Evolutionary conservation across 805 yeast genomes (phyloP).

Genomic region (Barnettozyma californica): DNA sequence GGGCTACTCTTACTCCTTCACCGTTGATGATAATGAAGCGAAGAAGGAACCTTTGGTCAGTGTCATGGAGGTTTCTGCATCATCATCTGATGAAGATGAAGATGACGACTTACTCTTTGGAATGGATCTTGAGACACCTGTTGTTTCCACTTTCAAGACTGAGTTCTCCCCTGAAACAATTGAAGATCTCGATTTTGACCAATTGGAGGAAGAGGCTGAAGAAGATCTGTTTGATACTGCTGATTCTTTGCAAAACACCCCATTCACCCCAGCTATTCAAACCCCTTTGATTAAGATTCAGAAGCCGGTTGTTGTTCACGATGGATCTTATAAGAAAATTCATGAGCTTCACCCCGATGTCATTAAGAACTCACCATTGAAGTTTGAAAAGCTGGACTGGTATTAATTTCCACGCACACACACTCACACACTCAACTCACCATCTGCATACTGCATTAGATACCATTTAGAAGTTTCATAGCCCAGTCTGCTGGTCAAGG

Average conservation of each 20-base stretch:
- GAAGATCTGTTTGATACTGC: constrained; percentile 9
- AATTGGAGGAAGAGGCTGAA: not conserved
- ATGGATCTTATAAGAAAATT: constrained; percentile 1
- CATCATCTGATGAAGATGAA: not conserved
- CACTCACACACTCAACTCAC: too few species aligned
- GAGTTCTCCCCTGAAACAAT: not conserved
- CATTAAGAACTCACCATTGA: constrained; percentile 8
- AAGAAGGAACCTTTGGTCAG: constrained; percentile 1
- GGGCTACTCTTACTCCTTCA: constrained; percentile 7
- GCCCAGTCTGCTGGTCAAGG: not conserved
- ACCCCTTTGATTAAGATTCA: constrained; percentile 8
- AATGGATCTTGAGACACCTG: constrained; percentile 10
- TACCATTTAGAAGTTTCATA: not conserved
- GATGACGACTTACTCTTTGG: constrained; percentile 14
- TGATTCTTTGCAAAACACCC: constrained; percentile 8
- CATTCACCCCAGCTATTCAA: constrained; percentile 11
- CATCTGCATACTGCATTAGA: not conserved
- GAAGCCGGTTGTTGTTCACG: not conserved
- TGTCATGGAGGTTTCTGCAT: constrained; percentile 4
- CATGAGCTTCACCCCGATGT: constrained; percentile 2
- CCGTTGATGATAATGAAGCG: not conserved
- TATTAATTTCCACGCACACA: not conserved
- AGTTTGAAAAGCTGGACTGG: constrained; percentile 12
- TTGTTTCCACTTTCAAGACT: constrained; percentile 1
- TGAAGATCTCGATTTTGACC: not conserved